Evolutionary conservation across 352 stramenopile species (phyloP).

Genomic region (Globisporangium yorkense): DNA sequence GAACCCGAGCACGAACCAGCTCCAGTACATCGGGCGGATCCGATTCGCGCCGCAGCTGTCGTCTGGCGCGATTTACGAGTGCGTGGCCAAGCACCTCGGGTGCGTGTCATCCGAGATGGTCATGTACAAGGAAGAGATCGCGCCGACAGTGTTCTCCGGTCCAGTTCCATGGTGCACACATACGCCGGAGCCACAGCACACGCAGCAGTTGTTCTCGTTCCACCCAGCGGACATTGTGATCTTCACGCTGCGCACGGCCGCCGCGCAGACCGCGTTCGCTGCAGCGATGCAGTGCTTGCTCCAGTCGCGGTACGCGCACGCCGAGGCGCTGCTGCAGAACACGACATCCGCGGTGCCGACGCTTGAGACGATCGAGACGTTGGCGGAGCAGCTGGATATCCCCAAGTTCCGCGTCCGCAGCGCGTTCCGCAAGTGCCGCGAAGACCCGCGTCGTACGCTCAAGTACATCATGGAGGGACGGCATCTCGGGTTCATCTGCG

Average conservation of each 20-base stretch:
- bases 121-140: constrained; percentile 76
- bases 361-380: constrained; percentile 53
- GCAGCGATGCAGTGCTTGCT: constrained; percentile 26
- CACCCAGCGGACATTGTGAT: constrained; percentile 60
- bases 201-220: constrained; percentile 16
- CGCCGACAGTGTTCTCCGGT: constrained; percentile 45
- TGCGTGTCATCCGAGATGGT: constrained; percentile 41
- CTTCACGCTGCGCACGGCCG: constrained; percentile 23
- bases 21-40: constrained; percentile 42
- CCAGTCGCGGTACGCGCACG: constrained; percentile 30
- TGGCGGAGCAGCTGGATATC: constrained; percentile 67
- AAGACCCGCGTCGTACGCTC: constrained; percentile 57
- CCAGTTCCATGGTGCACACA: constrained; percentile 33
- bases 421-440: constrained; percentile 72
- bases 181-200: constrained; percentile 5
- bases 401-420: constrained; percentile 76
- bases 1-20: constrained; percentile 27
- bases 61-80: constrained; percentile 37
- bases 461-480: constrained; percentile 79
- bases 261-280: constrained; percentile 20
- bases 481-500: constrained; percentile 79
- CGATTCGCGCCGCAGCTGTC: constrained; percentile 24
- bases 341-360: constrained; percentile 23
- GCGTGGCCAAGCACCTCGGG: constrained; percentile 28
- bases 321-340: constrained; percentile 26